Conservation (phyloP, 306 rosid species). For the Carpinus viminea region DNA sequence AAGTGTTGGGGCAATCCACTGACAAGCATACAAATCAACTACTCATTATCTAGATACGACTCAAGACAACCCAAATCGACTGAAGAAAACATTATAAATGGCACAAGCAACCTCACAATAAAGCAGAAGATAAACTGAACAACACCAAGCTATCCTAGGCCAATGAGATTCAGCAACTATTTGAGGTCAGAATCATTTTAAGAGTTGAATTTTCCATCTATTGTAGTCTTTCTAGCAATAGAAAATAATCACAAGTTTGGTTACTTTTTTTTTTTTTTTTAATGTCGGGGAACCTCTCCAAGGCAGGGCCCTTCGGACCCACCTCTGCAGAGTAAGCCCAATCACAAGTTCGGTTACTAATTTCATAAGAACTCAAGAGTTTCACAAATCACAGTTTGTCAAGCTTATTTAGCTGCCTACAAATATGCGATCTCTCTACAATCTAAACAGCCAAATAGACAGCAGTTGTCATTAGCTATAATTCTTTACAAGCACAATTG, state of each 20-base stretch:
- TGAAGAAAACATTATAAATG: no score
- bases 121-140: no score
- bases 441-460: neutral
- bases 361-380: neutral
- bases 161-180: neutral
- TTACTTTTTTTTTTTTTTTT: no score
- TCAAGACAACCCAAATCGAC: no score
- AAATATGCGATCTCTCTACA: neutral
- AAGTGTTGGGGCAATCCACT: no score
- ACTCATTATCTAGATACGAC: no score
- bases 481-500: neutral
- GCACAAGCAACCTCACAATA: no score
- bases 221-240: neutral
- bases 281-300: no score
- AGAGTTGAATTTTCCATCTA: neutral
- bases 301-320: no score
- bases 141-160: neutral
- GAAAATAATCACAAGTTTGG: neutral
- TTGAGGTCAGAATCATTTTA: neutral
- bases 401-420: neutral
- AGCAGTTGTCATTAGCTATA: neutral
- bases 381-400: neutral
- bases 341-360: neutral
- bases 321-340: no score
- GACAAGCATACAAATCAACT: no score